Base-by-base conservation (phyloP, 108 stramenopile species). In the Mayamaea pseudoterrestris region DNA sequence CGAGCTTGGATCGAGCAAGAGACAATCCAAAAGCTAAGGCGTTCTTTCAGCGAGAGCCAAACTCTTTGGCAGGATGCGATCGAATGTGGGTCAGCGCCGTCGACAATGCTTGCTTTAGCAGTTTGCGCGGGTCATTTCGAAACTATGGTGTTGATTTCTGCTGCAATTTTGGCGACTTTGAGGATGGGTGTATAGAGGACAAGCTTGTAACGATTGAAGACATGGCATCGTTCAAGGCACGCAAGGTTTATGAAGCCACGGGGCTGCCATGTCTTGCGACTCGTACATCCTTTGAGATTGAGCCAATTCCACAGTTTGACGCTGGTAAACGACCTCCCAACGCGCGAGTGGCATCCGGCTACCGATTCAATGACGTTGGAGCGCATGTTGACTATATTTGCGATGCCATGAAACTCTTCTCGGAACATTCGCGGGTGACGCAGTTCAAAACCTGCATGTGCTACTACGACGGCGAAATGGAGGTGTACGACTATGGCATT, bases 381-480 rank as follows among this genome's bases (percentile, higher is more conserved):
- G 65, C 68, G 42, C 76, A 81, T 35, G 82, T 85, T 7, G 83
- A 92, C 45, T 74, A 74, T 32, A 55, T 92, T 27, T 58, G 73
- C 32, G 69, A 85, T 21, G 70, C 80, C 9, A 59, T 92, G 7
- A 44, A 64, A 40, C 80, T 78, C 3, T 47, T 69, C 25, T 87
- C 85, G 3, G 83, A 87, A 55, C 83, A 83, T 0, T 66, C 63
- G 25, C 76, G 90, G 3, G 78, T 85, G 22, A 78, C 76, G 9
- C 68, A 78, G 27, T 86, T 81, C 49, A 50, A 63, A 43, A 67
- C 83, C 27, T 84, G 83, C 41, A 40, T 87, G 6, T 87, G 84
- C 45, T 92, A 66, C 53, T 92, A 92, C 55, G 90, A 92, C 50
- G 90, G 90, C 24, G 78, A 80, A 25, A 76, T 83, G 59, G 82